phyloP scores from a whole-genome alignment of 305 asterid genomes.

The Fraxinus angustifolia region DNA sequence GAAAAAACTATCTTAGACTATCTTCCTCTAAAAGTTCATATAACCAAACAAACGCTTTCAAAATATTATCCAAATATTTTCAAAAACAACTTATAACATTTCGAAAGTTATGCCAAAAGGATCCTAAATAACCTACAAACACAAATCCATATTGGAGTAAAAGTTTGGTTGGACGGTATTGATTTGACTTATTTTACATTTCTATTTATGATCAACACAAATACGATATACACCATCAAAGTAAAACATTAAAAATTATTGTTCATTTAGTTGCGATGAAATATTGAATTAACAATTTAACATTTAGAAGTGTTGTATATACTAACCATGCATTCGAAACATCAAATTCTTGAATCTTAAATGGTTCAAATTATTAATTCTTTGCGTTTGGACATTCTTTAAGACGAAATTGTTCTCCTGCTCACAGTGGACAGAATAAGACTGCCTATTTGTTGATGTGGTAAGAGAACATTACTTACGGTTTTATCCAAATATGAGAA shows the following conservation, averaged over 20 bases:
- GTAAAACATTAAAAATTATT: neutral
- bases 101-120: neutral
- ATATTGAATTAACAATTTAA: neutral
- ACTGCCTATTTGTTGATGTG: no score
- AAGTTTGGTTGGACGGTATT: neutral
- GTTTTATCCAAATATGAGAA: no score
- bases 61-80: neutral
- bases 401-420: neutral
- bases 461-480: no score
- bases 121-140: neutral
- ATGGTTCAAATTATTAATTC: conserved; percentile 7
- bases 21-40: neutral
- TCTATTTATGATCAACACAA: neutral
- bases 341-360: conserved; percentile 6
- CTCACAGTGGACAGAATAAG: no score
- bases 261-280: neutral
- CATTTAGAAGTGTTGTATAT: no score
- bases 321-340: neutral
- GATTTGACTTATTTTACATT: neutral
- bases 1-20: no score
- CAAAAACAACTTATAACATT: no score
- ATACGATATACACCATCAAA: neutral
- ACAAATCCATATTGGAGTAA: neutral
- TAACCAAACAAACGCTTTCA: no score
- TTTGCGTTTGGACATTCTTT: conserved; percentile 18